Evolutionary conservation across 2,329 filamentous ascomycete species (phyloP).

Genomic region (Xylaria sp.): DNA sequence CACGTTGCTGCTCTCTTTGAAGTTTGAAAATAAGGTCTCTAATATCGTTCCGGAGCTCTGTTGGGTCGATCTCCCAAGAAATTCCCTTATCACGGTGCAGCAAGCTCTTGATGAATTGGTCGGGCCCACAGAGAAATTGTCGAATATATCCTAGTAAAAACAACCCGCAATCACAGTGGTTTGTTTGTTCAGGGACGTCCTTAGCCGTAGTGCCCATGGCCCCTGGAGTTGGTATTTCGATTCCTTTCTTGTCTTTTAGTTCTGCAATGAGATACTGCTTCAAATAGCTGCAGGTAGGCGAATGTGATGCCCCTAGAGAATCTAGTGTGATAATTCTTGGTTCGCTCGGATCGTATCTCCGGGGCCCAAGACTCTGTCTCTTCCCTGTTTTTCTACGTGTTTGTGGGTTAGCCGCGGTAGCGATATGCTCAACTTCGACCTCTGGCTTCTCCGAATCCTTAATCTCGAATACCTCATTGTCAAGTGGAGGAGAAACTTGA

Average conservation of each 20-base stretch:
- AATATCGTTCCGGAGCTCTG: slow-evolving; percentile 71
- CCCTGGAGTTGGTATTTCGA: slow-evolving; percentile 44
- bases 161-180: slow-evolving; percentile 89
- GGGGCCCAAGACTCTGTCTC: slow-evolving; percentile 48
- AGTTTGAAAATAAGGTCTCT: slow-evolving; percentile 73
- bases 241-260: slow-evolving; percentile 68
- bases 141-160: slow-evolving; percentile 87
- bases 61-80: slow-evolving; percentile 65
- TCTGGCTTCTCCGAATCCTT: slow-evolving; percentile 31
- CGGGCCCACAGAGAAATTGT: slow-evolving; percentile 81
- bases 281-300: slow-evolving; percentile 72
- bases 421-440: slow-evolving; percentile 34
- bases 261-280: slow-evolving; percentile 83
- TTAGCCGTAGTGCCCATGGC: slow-evolving; percentile 73
- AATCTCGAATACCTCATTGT: slow-evolving; percentile 33
- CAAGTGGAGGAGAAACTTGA: slow-evolving; percentile 10
- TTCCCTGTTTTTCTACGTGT: slow-evolving; percentile 49
- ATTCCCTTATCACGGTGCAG: slow-evolving; percentile 65
- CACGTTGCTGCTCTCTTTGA: slow-evolving; percentile 66
- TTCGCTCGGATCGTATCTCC: slow-evolving; percentile 61
- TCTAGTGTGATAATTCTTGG: slow-evolving; percentile 88
- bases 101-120: slow-evolving; percentile 73
- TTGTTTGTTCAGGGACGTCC: slow-evolving; percentile 81
- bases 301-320: slow-evolving; percentile 76
- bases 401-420: slow-evolving; percentile 32